Base-by-base conservation (phyloP, 2,329 filamentous ascomycete genomes). In the Fusarium cyanostomum region DNA sequence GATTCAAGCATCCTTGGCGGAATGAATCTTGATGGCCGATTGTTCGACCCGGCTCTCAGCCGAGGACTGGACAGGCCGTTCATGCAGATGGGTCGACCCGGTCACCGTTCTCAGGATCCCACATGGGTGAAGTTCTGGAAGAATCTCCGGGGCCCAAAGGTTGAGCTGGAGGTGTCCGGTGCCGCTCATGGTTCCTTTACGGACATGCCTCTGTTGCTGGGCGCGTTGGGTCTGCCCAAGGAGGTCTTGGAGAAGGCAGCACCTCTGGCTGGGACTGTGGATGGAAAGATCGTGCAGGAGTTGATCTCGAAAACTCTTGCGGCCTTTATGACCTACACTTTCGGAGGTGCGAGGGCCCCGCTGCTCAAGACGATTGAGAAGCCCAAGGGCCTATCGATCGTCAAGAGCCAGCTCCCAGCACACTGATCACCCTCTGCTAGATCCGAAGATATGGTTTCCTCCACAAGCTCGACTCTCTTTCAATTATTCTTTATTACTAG, bases 11-110 rank as follows among this genome's bases (percentile, higher is more conserved):
- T 81, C 51, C 53, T 62, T 0, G 78, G 72, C 0, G 80, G 79
- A 5, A 62, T 80, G 2, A 71, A 81, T 42, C 26, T 82, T 8
- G 80, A 82, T 57, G 81, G 81, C 6, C 55, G 59, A 1, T 46
- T 80, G 0, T 71, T 73, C 34, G 70, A 71, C 4, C 71, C 75
- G 0, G 73, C 69, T 4, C 65, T 74, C 5, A 57, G 63, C 16
- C 53, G 54, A 3, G 75, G 74, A 0, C 60, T 76, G 1, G 38
- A 64, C 4, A 66, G 66, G 26, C 74, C 75, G 0, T 76, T 78
- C 43, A 45, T 74, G 1, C 61, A 74, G 0, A 63, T 77, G 5
- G 75, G 77, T 0, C 68, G 73, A 5, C 66, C 68, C 1, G 58
- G 60, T 3, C 76, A 78, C 35, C 34, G 51, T 7, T 31, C 56